phyloP scores from a whole-genome alignment of 768 basidiomycete species.

The Tylopilus felleus region DNA sequence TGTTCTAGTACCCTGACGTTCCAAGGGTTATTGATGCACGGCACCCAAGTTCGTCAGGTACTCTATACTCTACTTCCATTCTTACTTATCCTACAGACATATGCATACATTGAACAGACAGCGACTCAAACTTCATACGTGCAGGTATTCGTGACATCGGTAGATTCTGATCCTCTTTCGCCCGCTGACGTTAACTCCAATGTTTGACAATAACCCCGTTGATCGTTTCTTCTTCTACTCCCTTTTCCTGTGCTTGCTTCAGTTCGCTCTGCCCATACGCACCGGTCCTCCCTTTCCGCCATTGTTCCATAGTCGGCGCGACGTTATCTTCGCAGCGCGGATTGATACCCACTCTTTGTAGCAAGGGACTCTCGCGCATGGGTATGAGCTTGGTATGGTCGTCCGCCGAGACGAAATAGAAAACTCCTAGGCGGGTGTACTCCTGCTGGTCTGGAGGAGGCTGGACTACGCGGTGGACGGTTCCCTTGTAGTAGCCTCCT shows the following conservation, averaged over 20 bases:
- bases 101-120: background rate
- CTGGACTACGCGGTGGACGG: conserved; percentile 59
- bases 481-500: conserved; percentile 57
- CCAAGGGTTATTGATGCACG: too few relatives aligned
- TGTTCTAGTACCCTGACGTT: too few relatives aligned
- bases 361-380: conserved; percentile 43
- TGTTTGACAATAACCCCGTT: conserved; percentile 55
- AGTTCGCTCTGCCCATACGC: conserved; percentile 51
- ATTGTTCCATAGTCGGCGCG: conserved; percentile 50
- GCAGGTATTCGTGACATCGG: background rate
- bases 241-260: conserved; percentile 37
- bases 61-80: too few relatives aligned
- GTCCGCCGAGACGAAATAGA: conserved; percentile 55
- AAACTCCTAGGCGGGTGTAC: conserved; percentile 50
- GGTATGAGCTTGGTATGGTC: conserved; percentile 49
- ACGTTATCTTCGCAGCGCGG: conserved; percentile 36
- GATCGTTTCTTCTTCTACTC: conserved; percentile 53
- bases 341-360: conserved; percentile 43
- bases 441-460: conserved; percentile 53
- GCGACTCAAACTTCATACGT: background rate
- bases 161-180: background rate
- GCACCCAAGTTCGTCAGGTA: too few relatives aligned
- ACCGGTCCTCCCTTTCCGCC: conserved; percentile 48
- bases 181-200: conserved; percentile 39
- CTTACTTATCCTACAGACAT: background rate